Percentiles rank a stretch among this genome's conserved stretches.
Evolutionary conservation across 2,329 filamentous ascomycete genomes (phyloP).

Genomic region (Pseudogymnoascus sp.): DNA sequence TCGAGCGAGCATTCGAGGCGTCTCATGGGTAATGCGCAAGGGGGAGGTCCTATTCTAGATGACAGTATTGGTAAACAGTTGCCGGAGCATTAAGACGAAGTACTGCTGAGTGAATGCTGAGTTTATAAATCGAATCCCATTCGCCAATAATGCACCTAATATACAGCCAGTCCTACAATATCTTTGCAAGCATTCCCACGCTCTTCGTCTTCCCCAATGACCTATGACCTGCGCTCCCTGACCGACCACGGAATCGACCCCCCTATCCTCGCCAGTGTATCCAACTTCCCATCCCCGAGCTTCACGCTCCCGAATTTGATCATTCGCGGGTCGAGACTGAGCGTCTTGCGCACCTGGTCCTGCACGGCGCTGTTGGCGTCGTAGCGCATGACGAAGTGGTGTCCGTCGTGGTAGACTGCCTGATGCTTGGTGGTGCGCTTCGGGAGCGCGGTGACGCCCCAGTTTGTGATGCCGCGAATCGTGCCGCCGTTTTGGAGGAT

Average conservation of each 20-base stretch:
- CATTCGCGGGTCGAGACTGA: conserved; percentile 83
- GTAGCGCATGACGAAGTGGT: conserved; percentile 98
- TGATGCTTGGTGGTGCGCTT: conserved; percentile 73
- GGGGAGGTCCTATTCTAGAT: background rate
- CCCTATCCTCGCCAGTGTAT: conserved; percentile 33
- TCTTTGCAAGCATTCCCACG: conserved; percentile 5
- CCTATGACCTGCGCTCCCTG: conserved; percentile 13
- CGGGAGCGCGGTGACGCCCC: conserved; percentile 86
- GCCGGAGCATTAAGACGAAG: background rate
- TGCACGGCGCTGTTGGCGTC: conserved; percentile 70
- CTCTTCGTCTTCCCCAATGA: background rate
- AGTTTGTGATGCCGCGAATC: conserved; percentile 87
- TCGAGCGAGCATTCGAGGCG: conserved; percentile 5
- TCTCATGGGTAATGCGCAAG: background rate
- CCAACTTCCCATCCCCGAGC: conserved; percentile 59
- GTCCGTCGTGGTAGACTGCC: conserved; percentile 72
- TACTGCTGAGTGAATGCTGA: background rate
- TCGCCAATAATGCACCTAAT: conserved; percentile 8
- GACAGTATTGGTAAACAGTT: background rate
- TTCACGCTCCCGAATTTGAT: conserved; percentile 82
- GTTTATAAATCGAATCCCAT: conserved; percentile 4
- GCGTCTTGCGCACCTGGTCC: conserved; percentile 62
- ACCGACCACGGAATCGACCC: conserved; percentile 25
- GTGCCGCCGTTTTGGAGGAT: conserved; percentile 80
- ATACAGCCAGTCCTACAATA: conserved; percentile 5